Base-by-base conservation (phyloP, 805 yeast genomes). In the Cyberlindnera suaveolens region DNA sequence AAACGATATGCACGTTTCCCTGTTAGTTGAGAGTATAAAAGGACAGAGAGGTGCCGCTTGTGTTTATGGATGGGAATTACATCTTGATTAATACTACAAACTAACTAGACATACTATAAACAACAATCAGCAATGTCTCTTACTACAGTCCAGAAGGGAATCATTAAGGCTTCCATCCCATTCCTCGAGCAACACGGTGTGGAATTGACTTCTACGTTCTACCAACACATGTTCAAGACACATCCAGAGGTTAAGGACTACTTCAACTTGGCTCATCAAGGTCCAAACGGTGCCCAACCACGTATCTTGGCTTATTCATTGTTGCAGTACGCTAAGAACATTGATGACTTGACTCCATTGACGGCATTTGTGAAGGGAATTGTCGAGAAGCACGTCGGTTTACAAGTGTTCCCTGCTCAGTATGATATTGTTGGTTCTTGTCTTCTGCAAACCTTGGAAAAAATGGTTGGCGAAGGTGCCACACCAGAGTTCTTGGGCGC, bases 341-440 rank as follows among this genome's bases (percentile, higher is more conserved):
- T 82, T 42, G 80, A 81, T 47, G 74, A 80, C 45, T 59, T 82
- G 41, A 64, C 74, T 3, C 78, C 74, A 10, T 63, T 83, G 34
- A 54, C 67, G 11, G 74, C 64, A 2, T 75, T 77, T 46, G 85
- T 83, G 9, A 64, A 71, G 39, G 77, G 75, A 47, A 78, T 82
- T 52, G 82, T 75, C 36, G 71, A 69, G 49, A 83, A 82, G 60
- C 90, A 83, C 51, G 79, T 75, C 45, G 84, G 85, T 36, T 64
- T 83, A 47, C 77, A 77, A 54, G 71, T 82, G 35, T 58, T 63
- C 47, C 76, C 88, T 4, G 83, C 77, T 43, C 87, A 82, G 45
- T 82, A 82, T 52, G 77, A 79, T 18, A 68, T 78, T 49, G 88
- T 82, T 29, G 90, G 88, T 26, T 56, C 60, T 27, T 69, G 72